Conservation (phyloP, 176 grass and related monocot species). For the Ananas comosus region DNA sequence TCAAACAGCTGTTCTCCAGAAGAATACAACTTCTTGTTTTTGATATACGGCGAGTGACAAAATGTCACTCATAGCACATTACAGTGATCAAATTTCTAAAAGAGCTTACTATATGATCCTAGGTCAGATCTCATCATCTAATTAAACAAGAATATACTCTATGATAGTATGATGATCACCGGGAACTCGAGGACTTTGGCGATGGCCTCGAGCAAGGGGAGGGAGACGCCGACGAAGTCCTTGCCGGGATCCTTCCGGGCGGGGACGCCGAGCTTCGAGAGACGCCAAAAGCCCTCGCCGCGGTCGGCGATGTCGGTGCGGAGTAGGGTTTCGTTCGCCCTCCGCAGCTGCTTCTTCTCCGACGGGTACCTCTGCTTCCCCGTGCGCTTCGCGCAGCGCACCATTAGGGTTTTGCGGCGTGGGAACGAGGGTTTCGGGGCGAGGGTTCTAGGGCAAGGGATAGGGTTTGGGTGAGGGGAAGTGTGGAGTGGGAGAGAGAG, state of each 20-base stretch:
- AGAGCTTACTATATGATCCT: too few species aligned
- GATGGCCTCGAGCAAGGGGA: slow-evolving; percentile 74
- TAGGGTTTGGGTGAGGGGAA: background rate
- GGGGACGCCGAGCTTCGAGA: slow-evolving; percentile 73
- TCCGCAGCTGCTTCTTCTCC: slow-evolving; percentile 75
- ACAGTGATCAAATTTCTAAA: too few species aligned
- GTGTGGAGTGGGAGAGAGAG: slow-evolving; percentile 9
- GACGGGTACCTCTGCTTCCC: slow-evolving; percentile 89
- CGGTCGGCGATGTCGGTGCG: slow-evolving; percentile 31
- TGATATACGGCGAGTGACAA: too few species aligned
- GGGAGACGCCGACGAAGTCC: slow-evolving; percentile 61
- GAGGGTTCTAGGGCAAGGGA: slow-evolving; percentile 6
- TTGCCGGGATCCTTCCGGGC: slow-evolving; percentile 82
- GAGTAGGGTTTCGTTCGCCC: slow-evolving; percentile 12
- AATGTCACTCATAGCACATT: too few species aligned
- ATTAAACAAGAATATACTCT: background rate
- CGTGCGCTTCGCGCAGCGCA: slow-evolving; percentile 66
- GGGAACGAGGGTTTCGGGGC: background rate
- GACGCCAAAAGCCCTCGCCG: slow-evolving; percentile 64
- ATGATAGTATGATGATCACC: slow-evolving; percentile 20
- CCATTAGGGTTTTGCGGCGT: slow-evolving; percentile 10
- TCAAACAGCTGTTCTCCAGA: too few species aligned
- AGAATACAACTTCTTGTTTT: too few species aligned
- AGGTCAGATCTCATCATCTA: too few species aligned
- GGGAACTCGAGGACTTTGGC: slow-evolving; percentile 89